Conservation (phyloP, 306 rosid species). For the Quercus agrifolia region DNA sequence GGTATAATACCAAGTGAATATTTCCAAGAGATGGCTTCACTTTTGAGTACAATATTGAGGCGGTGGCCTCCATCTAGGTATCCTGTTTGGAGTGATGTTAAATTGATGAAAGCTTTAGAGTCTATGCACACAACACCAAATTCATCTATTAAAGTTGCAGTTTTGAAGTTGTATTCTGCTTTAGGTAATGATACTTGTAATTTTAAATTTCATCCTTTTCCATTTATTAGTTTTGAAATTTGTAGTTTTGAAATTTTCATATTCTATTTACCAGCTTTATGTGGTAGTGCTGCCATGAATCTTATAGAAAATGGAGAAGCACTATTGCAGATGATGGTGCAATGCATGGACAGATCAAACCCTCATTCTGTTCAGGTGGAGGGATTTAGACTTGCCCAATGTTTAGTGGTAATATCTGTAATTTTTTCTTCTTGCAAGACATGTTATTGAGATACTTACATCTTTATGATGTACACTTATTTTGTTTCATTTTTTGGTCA, state of each 20-base stretch:
- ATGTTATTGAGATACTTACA: background rate
- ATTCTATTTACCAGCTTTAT: slow-evolving; percentile 59
- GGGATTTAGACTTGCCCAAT: slow-evolving; percentile 76
- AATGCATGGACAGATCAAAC: slow-evolving; percentile 59
- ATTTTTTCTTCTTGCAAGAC: slow-evolving; percentile 10
- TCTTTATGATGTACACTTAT: slow-evolving; percentile 8
- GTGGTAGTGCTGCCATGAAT: slow-evolving; percentile 59
- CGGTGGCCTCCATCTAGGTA: slow-evolving; percentile 73
- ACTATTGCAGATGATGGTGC: slow-evolving; percentile 52
- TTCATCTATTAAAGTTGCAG: slow-evolving; percentile 35
- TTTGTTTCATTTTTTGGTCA: slow-evolving; percentile 40
- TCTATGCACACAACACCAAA: slow-evolving; percentile 37
- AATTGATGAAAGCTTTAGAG: slow-evolving; percentile 46
- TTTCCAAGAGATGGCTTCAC: slow-evolving; percentile 61
- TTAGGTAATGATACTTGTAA: slow-evolving; percentile 57
- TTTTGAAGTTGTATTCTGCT: slow-evolving; percentile 74
- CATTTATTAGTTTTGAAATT: slow-evolving; percentile 4
- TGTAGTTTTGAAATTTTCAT: slow-evolving; percentile 15
- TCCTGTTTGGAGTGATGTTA: slow-evolving; percentile 56
- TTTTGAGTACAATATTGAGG: slow-evolving; percentile 66
- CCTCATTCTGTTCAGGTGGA: slow-evolving; percentile 57
- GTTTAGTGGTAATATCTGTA: slow-evolving; percentile 52
- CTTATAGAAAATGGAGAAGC: slow-evolving; percentile 57
- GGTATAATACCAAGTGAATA: slow-evolving; percentile 39
- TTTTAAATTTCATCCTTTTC: background rate